Percentiles rank a stretch among this genome's conserved stretches.
Evolutionary conservation across 2,329 filamentous ascomycete species (phyloP).

Genomic region (Colletotrichum falcatum): DNA sequence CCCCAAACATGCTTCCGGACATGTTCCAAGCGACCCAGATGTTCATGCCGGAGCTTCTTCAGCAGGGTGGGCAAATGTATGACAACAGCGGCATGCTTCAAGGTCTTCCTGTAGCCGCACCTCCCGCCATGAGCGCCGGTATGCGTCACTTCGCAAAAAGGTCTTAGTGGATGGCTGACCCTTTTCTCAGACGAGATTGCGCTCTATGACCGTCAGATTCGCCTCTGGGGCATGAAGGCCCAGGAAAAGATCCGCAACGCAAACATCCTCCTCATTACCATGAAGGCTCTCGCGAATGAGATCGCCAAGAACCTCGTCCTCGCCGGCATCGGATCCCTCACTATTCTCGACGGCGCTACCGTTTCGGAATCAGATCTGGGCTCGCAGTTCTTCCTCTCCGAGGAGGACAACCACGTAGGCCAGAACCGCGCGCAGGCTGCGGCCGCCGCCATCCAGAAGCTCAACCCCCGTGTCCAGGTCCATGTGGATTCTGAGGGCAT

Average conservation of each 20-base stretch:
- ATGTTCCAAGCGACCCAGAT: slow-evolving; percentile 40
- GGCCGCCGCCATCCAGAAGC: slow-evolving; percentile 79
- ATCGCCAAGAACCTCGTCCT: slow-evolving; percentile 95
- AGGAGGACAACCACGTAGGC: slow-evolving; percentile 75
- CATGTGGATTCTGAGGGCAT: slow-evolving; percentile 77
- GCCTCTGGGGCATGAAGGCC: slow-evolving; percentile 95
- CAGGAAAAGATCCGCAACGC: slow-evolving; percentile 93
- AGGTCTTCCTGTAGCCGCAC: slow-evolving; percentile 22
- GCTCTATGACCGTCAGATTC: slow-evolving; percentile 96
- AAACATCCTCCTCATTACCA: slow-evolving; percentile 88
- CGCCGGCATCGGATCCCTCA: slow-evolving; percentile 90
- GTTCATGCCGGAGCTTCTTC: slow-evolving; percentile 40
- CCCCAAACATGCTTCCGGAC: slow-evolving; percentile 38
- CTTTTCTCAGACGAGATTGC: slow-evolving; percentile 84
- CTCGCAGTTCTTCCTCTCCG: slow-evolving; percentile 82
- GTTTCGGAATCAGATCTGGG: slow-evolving; percentile 86
- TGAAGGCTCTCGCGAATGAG: slow-evolving; percentile 91
- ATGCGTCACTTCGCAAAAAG: slow-evolving; percentile 24
- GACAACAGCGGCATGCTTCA: slow-evolving; percentile 39
- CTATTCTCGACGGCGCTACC: slow-evolving; percentile 81
- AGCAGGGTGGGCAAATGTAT: slow-evolving; percentile 24
- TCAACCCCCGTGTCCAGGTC: slow-evolving; percentile 90
- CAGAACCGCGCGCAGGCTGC: slow-evolving; percentile 88
- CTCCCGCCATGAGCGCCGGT: slow-evolving; percentile 49
- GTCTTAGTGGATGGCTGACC: slow-evolving; percentile 8